Evolutionary conservation across 2,329 filamentous ascomycete genomes (phyloP).

Genomic region (Ophiostoma ips): DNA sequence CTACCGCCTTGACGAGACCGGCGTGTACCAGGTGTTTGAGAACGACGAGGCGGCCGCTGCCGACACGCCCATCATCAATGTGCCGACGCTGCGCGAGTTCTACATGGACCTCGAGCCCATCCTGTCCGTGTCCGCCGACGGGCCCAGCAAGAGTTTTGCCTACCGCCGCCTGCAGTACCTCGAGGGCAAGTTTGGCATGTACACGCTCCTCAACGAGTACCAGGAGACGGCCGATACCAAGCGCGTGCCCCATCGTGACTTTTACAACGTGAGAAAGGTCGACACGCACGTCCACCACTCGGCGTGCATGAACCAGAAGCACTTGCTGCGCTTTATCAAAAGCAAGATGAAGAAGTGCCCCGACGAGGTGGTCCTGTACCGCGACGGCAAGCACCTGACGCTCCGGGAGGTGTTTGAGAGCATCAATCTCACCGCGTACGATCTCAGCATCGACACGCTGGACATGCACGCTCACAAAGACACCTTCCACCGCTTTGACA

Average conservation of each 20-base stretch:
- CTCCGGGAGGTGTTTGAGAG: constrained; percentile 89
- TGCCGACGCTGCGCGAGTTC: constrained; percentile 89
- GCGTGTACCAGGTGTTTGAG: constrained; percentile 88
- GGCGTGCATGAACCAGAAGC: constrained; percentile 99
- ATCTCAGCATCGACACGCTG: constrained; percentile 92
- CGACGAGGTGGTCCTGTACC: constrained; percentile 81
- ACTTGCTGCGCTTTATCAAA: constrained; percentile 95
- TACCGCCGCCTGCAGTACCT: constrained; percentile 89
- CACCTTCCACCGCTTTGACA: constrained; percentile 97
- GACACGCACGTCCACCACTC: constrained; percentile 99
- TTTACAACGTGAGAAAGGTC: constrained; percentile 97
- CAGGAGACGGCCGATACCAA: constrained; percentile 97
- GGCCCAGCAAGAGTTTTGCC: constrained; percentile 92
- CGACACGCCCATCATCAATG: constrained; percentile 57
- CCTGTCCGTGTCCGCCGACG: constrained; percentile 81
- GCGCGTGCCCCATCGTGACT: constrained; percentile 92
- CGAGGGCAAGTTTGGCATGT: constrained; percentile 94
- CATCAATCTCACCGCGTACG: constrained; percentile 94
- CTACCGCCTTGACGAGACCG: constrained; percentile 66
- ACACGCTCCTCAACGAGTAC: constrained; percentile 86
- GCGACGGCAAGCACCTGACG: constrained; percentile 85
- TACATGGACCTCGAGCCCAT: constrained; percentile 89
- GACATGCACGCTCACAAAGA: constrained; percentile 99
- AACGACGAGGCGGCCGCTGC: constrained; percentile 46
- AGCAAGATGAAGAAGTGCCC: constrained; percentile 99